These are phyloP conservation scores for Xylaria sp. DNA, from an alignment of 2,329 filamentous ascomycete species.

Conservation along the genomic window DNA sequence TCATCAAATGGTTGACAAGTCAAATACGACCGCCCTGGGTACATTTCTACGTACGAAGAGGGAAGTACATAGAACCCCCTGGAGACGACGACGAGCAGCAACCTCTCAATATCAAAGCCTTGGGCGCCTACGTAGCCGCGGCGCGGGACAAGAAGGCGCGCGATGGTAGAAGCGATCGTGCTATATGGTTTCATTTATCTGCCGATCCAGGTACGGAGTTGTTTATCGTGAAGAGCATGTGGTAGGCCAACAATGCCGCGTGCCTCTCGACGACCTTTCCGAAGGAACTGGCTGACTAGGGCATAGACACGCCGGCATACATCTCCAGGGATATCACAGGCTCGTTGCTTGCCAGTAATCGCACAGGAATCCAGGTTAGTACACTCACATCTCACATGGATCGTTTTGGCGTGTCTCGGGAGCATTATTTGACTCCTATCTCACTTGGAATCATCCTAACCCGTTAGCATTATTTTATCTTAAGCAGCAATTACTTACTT, in stretches of 20 bases:
- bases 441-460: not conserved
- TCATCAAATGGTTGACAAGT: constrained; percentile 14
- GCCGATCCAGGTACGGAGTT: constrained; percentile 22
- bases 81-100: not conserved
- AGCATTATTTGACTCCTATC: not conserved
- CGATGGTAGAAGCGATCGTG: constrained; percentile 9
- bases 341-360: constrained; percentile 16
- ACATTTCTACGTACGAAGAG: constrained; percentile 27
- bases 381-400: not conserved
- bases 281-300: not conserved
- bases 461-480: not conserved
- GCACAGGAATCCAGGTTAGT: constrained; percentile 8
- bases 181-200: constrained; percentile 27
- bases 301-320: constrained; percentile 19
- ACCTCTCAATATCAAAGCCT: constrained; percentile 23
- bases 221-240: not conserved
- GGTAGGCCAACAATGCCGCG: not conserved
- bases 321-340: constrained; percentile 27
- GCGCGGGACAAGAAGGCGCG: constrained; percentile 4
- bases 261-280: not conserved
- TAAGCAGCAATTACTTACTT: not conserved
- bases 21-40: constrained; percentile 25
- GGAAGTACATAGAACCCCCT: constrained; percentile 6
- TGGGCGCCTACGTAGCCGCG: constrained; percentile 18
- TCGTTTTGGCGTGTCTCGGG: not conserved